Evolutionary conservation across 305 asterid species (phyloP).

Genomic region (Petunia hybrid): DNA sequence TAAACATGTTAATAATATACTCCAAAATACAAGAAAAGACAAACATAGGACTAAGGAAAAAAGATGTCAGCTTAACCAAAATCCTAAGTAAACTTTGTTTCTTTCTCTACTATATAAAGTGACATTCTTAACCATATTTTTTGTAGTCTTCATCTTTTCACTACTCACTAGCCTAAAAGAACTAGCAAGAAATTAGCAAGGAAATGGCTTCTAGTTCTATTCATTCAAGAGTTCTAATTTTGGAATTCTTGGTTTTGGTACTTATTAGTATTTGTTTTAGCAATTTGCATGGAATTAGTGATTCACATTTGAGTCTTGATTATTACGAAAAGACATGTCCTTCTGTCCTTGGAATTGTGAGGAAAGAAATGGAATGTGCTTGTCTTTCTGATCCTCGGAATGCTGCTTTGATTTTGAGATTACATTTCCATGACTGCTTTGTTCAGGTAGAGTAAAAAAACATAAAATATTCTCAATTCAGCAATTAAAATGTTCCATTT

Average conservation of each 20-base stretch:
- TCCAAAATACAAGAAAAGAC: slow-evolving; percentile 49
- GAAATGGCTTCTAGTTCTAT: slow-evolving; percentile 42
- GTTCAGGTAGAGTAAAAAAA: slow-evolving; percentile 62
- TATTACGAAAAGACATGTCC: slow-evolving; percentile 81
- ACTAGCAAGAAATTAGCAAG: slow-evolving; percentile 3
- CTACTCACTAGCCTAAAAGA: neutral
- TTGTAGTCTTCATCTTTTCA: slow-evolving; percentile 27
- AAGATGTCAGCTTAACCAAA: neutral
- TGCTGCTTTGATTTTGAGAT: slow-evolving; percentile 76
- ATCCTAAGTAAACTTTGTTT: slow-evolving; percentile 31
- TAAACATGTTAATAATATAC: slow-evolving; percentile 34
- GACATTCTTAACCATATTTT: slow-evolving; percentile 44
- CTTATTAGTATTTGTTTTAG: slow-evolving; percentile 35
- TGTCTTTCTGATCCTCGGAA: slow-evolving; percentile 93
- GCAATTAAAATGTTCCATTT: no score
- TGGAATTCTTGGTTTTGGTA: slow-evolving; percentile 50
- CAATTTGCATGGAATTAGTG: slow-evolving; percentile 50
- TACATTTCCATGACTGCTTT: slow-evolving; percentile 92
- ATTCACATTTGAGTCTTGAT: slow-evolving; percentile 69
- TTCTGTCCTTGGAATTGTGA: slow-evolving; percentile 57
- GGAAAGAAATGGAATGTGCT: slow-evolving; percentile 90
- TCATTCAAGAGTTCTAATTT: slow-evolving; percentile 43
- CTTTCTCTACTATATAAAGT: slow-evolving; percentile 46
- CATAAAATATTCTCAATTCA: neutral
- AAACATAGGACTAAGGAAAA: slow-evolving; percentile 26